These are phyloP conservation scores for Eucalyptus tenuipes DNA, from an alignment of 345 rosid genomes.

Conservation along the genomic window DNA sequence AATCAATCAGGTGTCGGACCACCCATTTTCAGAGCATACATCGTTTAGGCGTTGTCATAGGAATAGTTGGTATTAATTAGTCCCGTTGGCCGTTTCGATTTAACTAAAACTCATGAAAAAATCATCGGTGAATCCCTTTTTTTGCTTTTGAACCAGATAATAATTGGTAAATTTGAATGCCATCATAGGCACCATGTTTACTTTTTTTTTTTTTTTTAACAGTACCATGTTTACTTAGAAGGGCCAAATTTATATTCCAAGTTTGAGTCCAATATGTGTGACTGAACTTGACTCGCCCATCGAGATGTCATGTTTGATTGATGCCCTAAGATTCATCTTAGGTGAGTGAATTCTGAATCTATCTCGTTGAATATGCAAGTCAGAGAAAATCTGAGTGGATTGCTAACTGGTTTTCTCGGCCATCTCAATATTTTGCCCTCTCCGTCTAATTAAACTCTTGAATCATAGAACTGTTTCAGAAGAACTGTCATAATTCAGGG, in stretches of 20 bases:
- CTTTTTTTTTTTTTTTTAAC: too few relatives aligned
- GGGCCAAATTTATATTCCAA: background rate
- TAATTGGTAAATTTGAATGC: background rate
- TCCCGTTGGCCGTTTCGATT: rapidly evolving
- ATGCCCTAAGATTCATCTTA: background rate
- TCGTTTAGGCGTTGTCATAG: background rate
- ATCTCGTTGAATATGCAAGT: background rate
- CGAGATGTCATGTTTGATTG: background rate
- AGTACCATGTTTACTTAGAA: background rate
- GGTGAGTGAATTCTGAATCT: background rate
- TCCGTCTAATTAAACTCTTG: background rate
- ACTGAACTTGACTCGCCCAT: background rate
- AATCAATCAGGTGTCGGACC: background rate
- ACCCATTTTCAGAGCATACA: background rate
- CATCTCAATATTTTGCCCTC: background rate
- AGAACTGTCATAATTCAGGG: background rate
- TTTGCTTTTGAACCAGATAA: background rate
- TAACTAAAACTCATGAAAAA: background rate
- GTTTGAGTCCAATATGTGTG: background rate
- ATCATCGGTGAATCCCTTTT: too few relatives aligned
- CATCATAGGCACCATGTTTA: background rate
- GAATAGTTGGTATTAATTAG: background rate
- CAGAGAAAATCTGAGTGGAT: background rate
- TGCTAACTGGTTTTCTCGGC: background rate
- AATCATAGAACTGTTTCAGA: background rate